Base-by-base conservation (phyloP, 2,329 filamentous ascomycete genomes). In the Pseudogymnoascus sp. region DNA sequence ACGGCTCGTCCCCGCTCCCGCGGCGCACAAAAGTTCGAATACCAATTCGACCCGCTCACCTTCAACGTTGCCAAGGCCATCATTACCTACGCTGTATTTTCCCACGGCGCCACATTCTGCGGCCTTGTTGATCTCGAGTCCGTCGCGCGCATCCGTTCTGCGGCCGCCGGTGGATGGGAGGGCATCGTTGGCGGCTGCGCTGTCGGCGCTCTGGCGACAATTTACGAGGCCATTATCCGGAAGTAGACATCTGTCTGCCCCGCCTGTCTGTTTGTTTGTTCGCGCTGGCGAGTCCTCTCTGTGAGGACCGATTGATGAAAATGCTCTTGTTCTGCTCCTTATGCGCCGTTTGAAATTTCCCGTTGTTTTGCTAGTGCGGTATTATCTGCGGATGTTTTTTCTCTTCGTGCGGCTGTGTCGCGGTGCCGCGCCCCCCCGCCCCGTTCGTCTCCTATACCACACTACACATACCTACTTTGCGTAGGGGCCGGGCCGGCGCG, bases 21-120 rank as follows among this genome's bases (percentile, higher is more conserved):
- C 78, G 69, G 79, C 67, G 63, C 78, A 73, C 69, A 74, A 73
- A 71, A 73, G 52, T 72, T 76, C 39, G 82, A 84, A 66, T 86
- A 87, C 66, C 77, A 80, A 5, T 85, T 93, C 66, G 94, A 99
- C 73, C 92, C 92, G 3, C 78, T 97, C 71, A 89, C 87, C 21
- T 99, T 95, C 77, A 96, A 92, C 77, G 86, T 97, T 62, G 85
- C 85, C 69, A 96, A 96, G 79, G 92, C 88, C 0, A 73, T 97
- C 61, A 75, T 92, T 63, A 86, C 89, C 6, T 96, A 89, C 74
- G 81, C 93, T 35, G 86, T 96, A 15, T 96, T 92, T 72, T 84
- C 81, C 8, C 85, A 87, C 72, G 84, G 83, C 35, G 80, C 82
- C 59, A 83, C 81, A 58, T 82, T 87, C 62, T 78, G 82, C 58